Evolutionary conservation across 2,329 filamentous ascomycete genomes (phyloP), one percentile per base, ranked within the genome.

Genomic region (Fonsecaea multimorphosa): DNA sequence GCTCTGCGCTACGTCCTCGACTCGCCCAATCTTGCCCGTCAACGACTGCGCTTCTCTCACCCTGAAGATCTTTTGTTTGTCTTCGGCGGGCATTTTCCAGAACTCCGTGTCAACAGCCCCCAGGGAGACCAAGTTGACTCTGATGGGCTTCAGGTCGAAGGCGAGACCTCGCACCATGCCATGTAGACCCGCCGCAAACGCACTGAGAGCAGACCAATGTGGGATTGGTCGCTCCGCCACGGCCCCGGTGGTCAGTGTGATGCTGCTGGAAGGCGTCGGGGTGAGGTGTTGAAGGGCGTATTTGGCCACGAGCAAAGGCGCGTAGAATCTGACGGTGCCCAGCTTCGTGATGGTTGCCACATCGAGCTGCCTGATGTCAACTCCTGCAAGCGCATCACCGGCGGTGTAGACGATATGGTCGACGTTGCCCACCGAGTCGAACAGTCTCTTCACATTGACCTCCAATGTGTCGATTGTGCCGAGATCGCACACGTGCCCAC

Each of bases 361-460:
- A 0, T 73, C 76, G 0, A 76, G 54, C 0, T 79, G 73, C 0
- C 61, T 27, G 3, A 81, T 54, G 6, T 58, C 58, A 2, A 71
- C 72, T 0, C 53, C 58, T 1, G 68, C 19, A 3, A 57, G 49
- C 4, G 66, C 27, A 63, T 84, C 81, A 29, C 81, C 84, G 0
- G 84, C 83, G 0, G 83, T 85, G 74, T 77, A 81, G 63, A 85
- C 74, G 14, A 85, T 78, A 68, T 86, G 84, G 67, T 86, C 80
- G 32, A 86, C 70, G 9, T 66, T 64, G 40, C 40, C 40, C 34
- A 63, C 61, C 1, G 76, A 76, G 2, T 73, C 74, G 11, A 73
- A 72, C 2, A 85, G 76, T 1, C 58, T 63, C 24, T 76, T 73
- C 56, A 85, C 67, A 63, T 82, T 81, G 0, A 64, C 29, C 64